Evolutionary conservation across 768 basidiomycete genomes (phyloP).

Genomic region (Leucocoprinus sp.): DNA sequence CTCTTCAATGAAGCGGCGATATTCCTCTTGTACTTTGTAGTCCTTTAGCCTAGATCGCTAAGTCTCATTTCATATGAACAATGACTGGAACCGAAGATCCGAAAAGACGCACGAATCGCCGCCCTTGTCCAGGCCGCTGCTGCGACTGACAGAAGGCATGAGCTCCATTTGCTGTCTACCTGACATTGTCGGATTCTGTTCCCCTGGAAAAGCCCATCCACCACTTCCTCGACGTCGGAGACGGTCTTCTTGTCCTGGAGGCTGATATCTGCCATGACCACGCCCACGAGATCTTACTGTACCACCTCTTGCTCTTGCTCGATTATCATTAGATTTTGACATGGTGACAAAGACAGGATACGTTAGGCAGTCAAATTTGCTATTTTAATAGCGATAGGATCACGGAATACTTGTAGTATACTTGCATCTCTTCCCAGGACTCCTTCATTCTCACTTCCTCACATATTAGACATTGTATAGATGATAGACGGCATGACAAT

Average conservation of each 20-base stretch:
- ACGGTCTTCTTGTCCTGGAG: neutral
- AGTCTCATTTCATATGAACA: constrained; percentile 18
- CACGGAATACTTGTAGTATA: too few relatives aligned
- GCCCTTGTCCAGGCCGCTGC: constrained; percentile 65
- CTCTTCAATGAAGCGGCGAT: constrained; percentile 51
- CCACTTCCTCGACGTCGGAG: constrained; percentile 3
- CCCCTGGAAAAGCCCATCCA: neutral
- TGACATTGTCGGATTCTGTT: constrained; percentile 6
- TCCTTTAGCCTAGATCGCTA: constrained; percentile 50
- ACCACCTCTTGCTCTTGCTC: neutral
- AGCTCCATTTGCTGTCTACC: constrained; percentile 44
- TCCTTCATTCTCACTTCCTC: neutral
- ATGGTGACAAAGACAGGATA: neutral
- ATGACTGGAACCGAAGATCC: constrained; percentile 1
- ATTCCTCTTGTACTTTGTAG: constrained; percentile 53
- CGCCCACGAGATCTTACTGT: neutral
- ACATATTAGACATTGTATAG: neutral
- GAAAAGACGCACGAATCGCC: constrained; percentile 60
- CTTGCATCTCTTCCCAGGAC: too few relatives aligned
- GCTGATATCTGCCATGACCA: neutral
- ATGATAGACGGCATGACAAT: neutral
- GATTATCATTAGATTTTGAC: neutral
- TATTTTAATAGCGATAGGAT: neutral
- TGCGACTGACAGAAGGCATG: constrained; percentile 68
- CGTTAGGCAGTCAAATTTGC: neutral